These are phyloP conservation scores for Citrus hindsii DNA, from an alignment of 345 rosid species.

Conservation along the genomic window DNA sequence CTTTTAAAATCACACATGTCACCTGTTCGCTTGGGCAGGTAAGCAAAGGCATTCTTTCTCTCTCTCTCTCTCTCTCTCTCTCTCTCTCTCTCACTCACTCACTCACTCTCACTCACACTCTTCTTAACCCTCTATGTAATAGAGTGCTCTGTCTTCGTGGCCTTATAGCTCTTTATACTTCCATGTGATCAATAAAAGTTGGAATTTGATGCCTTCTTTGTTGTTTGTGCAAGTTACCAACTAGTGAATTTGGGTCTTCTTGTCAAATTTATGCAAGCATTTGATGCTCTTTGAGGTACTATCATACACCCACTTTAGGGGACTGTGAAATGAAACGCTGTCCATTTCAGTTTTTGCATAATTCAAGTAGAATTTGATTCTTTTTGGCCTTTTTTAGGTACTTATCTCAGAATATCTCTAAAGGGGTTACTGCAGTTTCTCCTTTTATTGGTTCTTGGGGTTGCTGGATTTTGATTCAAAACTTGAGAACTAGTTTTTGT, in stretches of 20 bases:
- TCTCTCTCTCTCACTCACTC: background rate
- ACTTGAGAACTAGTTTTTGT: constrained; percentile 12
- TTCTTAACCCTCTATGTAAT: background rate
- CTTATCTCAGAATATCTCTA: constrained; percentile 49
- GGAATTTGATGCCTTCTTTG: constrained; percentile 65
- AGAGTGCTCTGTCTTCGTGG: constrained; percentile 17
- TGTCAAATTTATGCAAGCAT: constrained; percentile 53
- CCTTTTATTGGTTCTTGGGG: constrained; percentile 17
- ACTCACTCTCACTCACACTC: constrained; percentile 13
- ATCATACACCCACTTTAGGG: constrained; percentile 30
- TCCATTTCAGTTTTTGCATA: constrained; percentile 41
- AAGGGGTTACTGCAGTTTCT: constrained; percentile 37
- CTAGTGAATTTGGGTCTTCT: constrained; percentile 36
- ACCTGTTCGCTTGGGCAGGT: constrained; percentile 50
- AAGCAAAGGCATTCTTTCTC: constrained; percentile 25
- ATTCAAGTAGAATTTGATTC: constrained; percentile 55
- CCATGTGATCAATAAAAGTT: constrained; percentile 42
- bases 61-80: constrained; percentile 4
- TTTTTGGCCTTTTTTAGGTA: constrained; percentile 29
- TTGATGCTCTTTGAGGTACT: constrained; percentile 48
- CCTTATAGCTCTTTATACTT: constrained; percentile 21
- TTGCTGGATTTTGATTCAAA: constrained; percentile 40
- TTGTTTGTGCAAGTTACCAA: constrained; percentile 42
- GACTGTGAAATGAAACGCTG: constrained; percentile 34
- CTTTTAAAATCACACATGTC: constrained; percentile 57